phyloP scores from a whole-genome alignment of 2,329 filamentous ascomycete species.

The Cercospora nicotianae region DNA sequence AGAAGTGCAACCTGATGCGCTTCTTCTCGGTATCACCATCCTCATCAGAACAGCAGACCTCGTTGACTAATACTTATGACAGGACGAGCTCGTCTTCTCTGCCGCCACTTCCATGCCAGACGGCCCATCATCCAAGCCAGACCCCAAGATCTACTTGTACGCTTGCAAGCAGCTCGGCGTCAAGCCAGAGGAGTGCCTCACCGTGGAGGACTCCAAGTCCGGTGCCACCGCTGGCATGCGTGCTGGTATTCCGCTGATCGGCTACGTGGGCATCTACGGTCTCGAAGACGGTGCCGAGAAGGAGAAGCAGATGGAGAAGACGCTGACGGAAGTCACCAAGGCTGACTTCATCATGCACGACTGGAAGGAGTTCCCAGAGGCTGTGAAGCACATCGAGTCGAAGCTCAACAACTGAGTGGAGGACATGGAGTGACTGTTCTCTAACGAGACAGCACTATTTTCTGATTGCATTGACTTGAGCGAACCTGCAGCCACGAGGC shows the following conservation, averaged over 20 bases:
- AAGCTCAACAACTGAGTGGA: constrained; percentile 6
- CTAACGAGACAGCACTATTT: background rate
- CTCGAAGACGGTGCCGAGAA: constrained; percentile 65
- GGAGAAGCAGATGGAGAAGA: constrained; percentile 52
- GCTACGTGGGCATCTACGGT: constrained; percentile 78
- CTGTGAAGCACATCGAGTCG: constrained; percentile 51
- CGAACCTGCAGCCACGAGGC: background rate
- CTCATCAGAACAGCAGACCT: background rate
- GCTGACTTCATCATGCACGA: constrained; percentile 52
- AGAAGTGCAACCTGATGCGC: constrained; percentile 75
- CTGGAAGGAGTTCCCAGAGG: constrained; percentile 54
- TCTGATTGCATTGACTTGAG: constrained; percentile 1
- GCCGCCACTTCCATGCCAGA: constrained; percentile 72
- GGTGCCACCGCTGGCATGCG: constrained; percentile 75
- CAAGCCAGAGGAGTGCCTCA: constrained; percentile 69
- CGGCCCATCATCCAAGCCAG: constrained; percentile 83
- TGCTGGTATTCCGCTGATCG: constrained; percentile 77
- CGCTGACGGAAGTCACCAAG: constrained; percentile 51
- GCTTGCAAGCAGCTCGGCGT: constrained; percentile 73
- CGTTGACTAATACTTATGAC: background rate
- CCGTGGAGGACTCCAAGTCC: constrained; percentile 86
- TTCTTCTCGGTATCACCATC: constrained; percentile 61
- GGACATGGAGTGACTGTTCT: background rate
- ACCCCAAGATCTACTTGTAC: constrained; percentile 82
- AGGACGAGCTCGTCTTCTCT: constrained; percentile 70